phyloP scores from a whole-genome alignment of 768 basidiomycete genomes.

The Leccinum broughii region DNA sequence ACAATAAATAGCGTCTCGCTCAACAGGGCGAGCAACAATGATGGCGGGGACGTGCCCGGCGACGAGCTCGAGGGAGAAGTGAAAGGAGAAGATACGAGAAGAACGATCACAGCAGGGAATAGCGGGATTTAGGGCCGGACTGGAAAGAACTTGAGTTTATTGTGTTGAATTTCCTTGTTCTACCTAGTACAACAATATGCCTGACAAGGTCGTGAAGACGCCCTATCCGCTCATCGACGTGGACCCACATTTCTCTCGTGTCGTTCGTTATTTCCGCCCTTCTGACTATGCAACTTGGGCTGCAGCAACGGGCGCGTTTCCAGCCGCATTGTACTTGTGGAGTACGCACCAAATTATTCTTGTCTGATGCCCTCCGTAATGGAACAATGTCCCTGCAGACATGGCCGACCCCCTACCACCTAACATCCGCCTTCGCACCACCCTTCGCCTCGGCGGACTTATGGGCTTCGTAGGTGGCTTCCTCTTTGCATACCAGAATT shows the following conservation, averaged over 20 bases:
- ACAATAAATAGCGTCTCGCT: slow-evolving; percentile 12
- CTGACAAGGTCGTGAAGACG: slow-evolving; percentile 53
- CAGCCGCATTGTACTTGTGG: slow-evolving; percentile 76
- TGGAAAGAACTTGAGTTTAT: slow-evolving; percentile 9
- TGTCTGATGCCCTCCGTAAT: slow-evolving; percentile 6
- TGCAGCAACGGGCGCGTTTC: slow-evolving; percentile 76
- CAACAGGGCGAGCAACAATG: slow-evolving; percentile 6
- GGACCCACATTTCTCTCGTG: slow-evolving; percentile 87
- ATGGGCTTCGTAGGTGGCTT: slow-evolving; percentile 91
- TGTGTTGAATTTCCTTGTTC: slow-evolving; percentile 8
- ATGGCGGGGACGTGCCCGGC: slow-evolving; percentile 5
- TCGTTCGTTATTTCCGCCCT: slow-evolving; percentile 84
- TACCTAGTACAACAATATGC: slow-evolving; percentile 24
- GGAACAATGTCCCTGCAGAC: slow-evolving; percentile 34
- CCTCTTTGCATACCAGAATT: slow-evolving; percentile 88
- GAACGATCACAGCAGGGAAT: slow-evolving; percentile 23
- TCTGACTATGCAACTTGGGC: slow-evolving; percentile 89
- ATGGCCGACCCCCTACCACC: slow-evolving; percentile 45
- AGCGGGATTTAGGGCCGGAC: slow-evolving; percentile 34
- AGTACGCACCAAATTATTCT: slow-evolving; percentile 50
- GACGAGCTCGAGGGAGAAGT: slow-evolving; percentile 13
- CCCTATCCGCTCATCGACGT: slow-evolving; percentile 91
- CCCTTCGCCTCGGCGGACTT: slow-evolving; percentile 60
- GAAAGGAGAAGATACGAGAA: slow-evolving; percentile 24
- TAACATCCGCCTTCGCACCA: slow-evolving; percentile 38